phyloP scores from a whole-genome alignment of 306 rosid species.

The Geum urbanum region DNA sequence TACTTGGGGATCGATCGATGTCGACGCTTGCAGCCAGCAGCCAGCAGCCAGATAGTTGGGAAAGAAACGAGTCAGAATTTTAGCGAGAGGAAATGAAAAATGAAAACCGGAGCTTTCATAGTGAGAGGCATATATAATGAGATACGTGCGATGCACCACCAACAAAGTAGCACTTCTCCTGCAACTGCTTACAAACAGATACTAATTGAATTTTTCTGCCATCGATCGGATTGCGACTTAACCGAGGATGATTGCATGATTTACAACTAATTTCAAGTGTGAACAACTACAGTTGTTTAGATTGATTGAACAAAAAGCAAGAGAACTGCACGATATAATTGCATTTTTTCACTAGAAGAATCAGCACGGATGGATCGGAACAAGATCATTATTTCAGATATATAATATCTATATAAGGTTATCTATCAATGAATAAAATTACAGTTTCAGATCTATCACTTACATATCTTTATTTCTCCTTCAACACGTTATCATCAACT shows the following conservation, averaged over 20 bases:
- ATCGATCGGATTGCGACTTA: constrained; percentile 52
- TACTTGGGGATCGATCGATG: neutral
- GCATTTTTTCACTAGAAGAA: neutral
- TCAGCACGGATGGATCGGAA: constrained; percentile 6
- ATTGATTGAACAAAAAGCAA: neutral
- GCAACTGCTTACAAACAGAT: constrained; percentile 36
- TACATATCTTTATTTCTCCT: no score
- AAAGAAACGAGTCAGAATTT: neutral
- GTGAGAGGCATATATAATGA: constrained; percentile 1
- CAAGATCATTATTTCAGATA: neutral
- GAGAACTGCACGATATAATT: neutral
- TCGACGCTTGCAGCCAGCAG: neutral
- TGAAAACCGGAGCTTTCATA: neutral
- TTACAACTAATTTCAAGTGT: neutral
- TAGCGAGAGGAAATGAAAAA: neutral
- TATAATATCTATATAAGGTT: no score
- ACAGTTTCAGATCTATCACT: no score
- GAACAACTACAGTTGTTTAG: neutral
- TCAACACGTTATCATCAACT: no score
- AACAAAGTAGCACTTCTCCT: constrained; percentile 29
- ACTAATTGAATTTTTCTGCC: constrained; percentile 28
- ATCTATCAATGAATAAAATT: no score
- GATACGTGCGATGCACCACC: neutral
- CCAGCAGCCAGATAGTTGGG: neutral
- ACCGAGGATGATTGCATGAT: constrained; percentile 39